Base-by-base conservation (phyloP, 2,329 filamentous ascomycete genomes). In the Claviceps digitariae region DNA sequence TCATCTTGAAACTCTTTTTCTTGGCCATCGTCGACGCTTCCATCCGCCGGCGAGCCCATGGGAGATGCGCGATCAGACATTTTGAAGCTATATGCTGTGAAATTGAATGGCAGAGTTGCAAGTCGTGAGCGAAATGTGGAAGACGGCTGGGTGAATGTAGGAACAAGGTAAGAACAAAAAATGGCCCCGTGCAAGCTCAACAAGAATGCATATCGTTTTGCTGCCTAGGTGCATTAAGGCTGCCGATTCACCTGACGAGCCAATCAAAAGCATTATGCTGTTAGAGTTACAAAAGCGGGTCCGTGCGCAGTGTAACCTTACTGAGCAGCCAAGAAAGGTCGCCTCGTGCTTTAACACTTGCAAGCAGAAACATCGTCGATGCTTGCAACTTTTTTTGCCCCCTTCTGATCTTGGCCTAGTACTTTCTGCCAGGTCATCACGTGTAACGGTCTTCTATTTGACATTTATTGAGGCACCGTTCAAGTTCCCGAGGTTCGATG, bases 61-160 rank as follows among this genome's bases (percentile, higher is more conserved):
- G 68, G 63, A 5, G 74, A 76, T 52, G 69, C 72, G 57, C 60
- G 63, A 61, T 78, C 76, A 17, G 77, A 79, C 71, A 74, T 74
- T 45, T 41, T 59, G 57, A 44, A 20, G 21, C 12, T 13, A 20
- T 15, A 25, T 34, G 5, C 20, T 23, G 17, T n/a, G 44, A 15
- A 31, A 27, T 15, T 8, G n/a, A 41, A 25, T 7, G 6, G 21
- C 25, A 34, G 41, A 20, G 13, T 17, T 20, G 31, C 7, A 17
- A 21, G 46, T 17, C 6, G 43, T 29, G 17, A 15, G 13, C 27
- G 17, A 23, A 29, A 36, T 5, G 40, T 6, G 25, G 8, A 13
- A 10, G 10, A 34, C n/a, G 17, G 36, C 36, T n/a, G 36, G 31
- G 12, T 21, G 38, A 44, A 51, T 27, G 49, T 44, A 44, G 40